These are phyloP conservation scores for Ogataea allantospora DNA, from an alignment of 805 yeast genomes.

Conservation along the genomic window DNA sequence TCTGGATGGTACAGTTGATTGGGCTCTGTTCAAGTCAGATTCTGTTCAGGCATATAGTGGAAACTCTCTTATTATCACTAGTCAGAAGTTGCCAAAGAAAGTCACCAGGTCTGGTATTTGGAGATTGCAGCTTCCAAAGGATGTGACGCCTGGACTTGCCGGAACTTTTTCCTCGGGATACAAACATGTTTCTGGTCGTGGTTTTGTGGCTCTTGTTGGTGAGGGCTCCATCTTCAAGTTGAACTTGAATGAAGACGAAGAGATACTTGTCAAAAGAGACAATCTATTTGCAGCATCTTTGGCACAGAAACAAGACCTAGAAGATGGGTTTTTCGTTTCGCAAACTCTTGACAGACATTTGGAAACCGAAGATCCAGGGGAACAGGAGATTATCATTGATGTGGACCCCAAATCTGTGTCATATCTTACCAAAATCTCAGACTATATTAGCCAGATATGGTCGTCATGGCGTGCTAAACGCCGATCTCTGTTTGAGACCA, in stretches of 20 bases:
- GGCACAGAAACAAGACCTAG: constrained; percentile 45
- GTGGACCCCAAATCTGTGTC: constrained; percentile 14
- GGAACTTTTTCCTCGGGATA: constrained; percentile 41
- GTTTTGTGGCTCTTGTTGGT: constrained; percentile 53
- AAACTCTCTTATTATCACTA: constrained; percentile 42
- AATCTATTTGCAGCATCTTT: constrained; percentile 51
- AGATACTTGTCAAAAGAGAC: constrained; percentile 43
- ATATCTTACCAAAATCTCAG: background rate
- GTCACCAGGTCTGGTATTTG: constrained; percentile 37
- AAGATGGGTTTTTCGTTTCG: constrained; percentile 20
- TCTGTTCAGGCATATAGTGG: constrained; percentile 56
- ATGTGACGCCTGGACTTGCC: constrained; percentile 41
- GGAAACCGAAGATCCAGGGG: constrained; percentile 11
- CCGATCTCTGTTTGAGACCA: constrained; percentile 8
- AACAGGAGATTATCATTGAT: constrained; percentile 11
- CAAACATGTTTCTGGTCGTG: constrained; percentile 54
- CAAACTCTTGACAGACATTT: constrained; percentile 16
- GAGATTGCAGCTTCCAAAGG: constrained; percentile 21
- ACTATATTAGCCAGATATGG: background rate
- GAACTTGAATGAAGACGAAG: constrained; percentile 44
- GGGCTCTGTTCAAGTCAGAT: constrained; percentile 53
- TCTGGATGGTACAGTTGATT: constrained; percentile 60
- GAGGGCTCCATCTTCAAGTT: constrained; percentile 52
- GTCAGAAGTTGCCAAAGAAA: constrained; percentile 38
- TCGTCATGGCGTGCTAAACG: background rate